These are phyloP conservation scores for Phyllosticta citribraziliensis DNA, from an alignment of 2,329 filamentous ascomycete genomes.

Conservation along the genomic window DNA sequence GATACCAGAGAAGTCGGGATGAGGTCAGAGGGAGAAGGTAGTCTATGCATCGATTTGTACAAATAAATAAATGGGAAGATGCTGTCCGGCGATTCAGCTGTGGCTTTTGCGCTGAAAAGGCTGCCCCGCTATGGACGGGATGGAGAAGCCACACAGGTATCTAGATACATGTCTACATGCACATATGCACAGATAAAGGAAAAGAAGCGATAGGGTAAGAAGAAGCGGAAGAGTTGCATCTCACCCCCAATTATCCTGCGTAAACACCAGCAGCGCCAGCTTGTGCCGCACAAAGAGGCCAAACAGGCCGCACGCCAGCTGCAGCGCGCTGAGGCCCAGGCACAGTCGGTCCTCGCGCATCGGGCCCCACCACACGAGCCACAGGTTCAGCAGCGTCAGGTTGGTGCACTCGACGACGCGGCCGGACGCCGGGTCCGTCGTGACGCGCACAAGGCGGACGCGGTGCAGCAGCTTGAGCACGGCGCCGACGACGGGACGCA, in stretches of 20 bases:
- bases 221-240: no score
- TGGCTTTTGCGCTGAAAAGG: no score
- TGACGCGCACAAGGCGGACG: conserved; percentile 59
- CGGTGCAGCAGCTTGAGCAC: conserved; percentile 59
- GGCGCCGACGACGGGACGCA: conserved; percentile 52
- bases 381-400: conserved; percentile 87
- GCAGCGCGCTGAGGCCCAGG: conserved; percentile 68
- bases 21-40: no score
- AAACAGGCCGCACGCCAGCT: conserved; percentile 64
- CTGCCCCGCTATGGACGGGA: no score
- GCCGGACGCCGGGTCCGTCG: conserved; percentile 52
- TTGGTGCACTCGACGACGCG: conserved; percentile 74
- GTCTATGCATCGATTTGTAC: no score
- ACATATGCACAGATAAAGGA: no score
- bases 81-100: no score
- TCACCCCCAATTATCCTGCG: conserved; percentile 59
- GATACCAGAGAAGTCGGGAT: no score
- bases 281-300: conserved; percentile 80
- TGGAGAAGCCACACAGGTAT: no score
- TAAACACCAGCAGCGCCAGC: conserved; percentile 80
- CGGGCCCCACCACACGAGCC: conserved; percentile 91
- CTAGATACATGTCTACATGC: no score
- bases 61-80: no score
- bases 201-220: background rate
- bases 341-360: conserved; percentile 79